Conservation (phyloP, 129 eudicot genomes). For the Chrysanthemum lavandulifolium region DNA sequence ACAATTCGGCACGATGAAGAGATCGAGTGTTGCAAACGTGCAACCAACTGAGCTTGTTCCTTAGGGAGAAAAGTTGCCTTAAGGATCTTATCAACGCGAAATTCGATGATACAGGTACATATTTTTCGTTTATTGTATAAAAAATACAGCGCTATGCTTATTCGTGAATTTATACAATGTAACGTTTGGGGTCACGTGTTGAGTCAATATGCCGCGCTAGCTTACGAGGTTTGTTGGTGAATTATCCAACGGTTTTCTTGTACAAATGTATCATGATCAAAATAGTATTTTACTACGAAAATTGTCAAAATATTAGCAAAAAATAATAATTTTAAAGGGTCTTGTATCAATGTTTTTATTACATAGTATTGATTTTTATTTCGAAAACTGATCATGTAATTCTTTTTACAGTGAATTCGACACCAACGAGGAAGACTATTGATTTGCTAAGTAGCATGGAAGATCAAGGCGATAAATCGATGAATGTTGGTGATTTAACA, state of each 20-base stretch:
- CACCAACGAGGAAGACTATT: constrained; percentile 13
- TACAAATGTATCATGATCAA: too few relatives aligned
- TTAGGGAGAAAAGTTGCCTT: constrained; percentile 51
- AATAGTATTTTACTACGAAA: too few relatives aligned
- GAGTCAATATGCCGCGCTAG: too few relatives aligned
- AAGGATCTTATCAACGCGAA: constrained; percentile 39
- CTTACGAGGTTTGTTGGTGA: too few relatives aligned
- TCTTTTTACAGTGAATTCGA: constrained; percentile 21
- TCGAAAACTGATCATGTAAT: neutral
- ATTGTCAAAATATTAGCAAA: too few relatives aligned
- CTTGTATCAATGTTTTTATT: neutral
- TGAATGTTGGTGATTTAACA: neutral
- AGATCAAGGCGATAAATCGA: neutral
- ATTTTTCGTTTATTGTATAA: neutral
- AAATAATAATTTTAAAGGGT: neutral
- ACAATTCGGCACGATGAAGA: constrained; percentile 24
- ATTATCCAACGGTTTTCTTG: too few relatives aligned
- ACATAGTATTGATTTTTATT: neutral
- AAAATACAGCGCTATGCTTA: too few relatives aligned
- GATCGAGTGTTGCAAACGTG: constrained; percentile 45
- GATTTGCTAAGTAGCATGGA: constrained; percentile 36
- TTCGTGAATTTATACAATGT: too few relatives aligned
- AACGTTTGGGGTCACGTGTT: too few relatives aligned
- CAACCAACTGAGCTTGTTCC: constrained; percentile 48
- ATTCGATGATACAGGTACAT: constrained; percentile 36